Conservation (phyloP, 1,284 basidiomycete genomes). For the Anthracocystis walkeri region DNA sequence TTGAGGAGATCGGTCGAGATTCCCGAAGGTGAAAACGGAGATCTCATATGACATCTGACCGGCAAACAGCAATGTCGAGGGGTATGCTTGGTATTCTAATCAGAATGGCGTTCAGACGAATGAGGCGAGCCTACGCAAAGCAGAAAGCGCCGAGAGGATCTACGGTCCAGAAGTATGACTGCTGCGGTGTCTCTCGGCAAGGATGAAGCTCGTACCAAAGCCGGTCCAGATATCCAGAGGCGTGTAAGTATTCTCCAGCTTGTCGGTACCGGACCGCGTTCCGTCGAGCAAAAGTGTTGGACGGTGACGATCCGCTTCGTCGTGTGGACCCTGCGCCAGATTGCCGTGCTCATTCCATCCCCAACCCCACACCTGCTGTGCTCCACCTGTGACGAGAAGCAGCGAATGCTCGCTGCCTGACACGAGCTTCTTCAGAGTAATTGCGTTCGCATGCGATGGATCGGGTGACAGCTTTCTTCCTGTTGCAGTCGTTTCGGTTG, state of each 20-base stretch:
- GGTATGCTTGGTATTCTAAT: neutral
- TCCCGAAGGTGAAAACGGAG: neutral
- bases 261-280: slow-evolving; percentile 33
- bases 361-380: slow-evolving; percentile 40
- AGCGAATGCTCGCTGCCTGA: slow-evolving; percentile 55
- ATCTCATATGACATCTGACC: slow-evolving; percentile 1
- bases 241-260: neutral
- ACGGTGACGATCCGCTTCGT: slow-evolving; percentile 34
- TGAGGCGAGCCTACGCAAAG: neutral
- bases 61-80: neutral
- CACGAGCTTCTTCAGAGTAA: slow-evolving; percentile 22
- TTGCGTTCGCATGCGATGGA: neutral
- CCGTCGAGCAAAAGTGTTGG: slow-evolving; percentile 27
- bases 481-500: neutral
- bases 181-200: slow-evolving; percentile 13
- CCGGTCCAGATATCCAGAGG: slow-evolving; percentile 47
- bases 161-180: neutral
- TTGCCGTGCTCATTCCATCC: slow-evolving; percentile 60
- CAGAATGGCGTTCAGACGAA: neutral
- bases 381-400: slow-evolving; percentile 10
- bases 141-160: neutral
- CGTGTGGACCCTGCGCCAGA: slow-evolving; percentile 44
- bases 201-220: slow-evolving; percentile 48
- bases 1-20: slow-evolving; percentile 2
- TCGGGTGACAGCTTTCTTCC: neutral